phyloP scores from a whole-genome alignment of 192 early-diverging fungal species.

The Powellomyces hirtus region DNA sequence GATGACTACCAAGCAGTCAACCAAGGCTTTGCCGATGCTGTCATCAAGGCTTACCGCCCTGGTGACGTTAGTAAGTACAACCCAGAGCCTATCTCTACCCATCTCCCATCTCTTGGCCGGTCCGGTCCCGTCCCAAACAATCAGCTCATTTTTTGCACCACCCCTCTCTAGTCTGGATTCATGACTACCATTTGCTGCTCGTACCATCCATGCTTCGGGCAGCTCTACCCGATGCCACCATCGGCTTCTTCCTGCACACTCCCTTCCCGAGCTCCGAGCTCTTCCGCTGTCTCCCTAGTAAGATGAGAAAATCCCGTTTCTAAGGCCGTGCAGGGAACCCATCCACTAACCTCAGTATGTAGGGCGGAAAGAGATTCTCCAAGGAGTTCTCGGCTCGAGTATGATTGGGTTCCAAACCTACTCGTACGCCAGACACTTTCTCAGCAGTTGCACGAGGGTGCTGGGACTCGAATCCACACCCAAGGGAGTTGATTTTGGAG shows the following conservation, averaged over 20 bases:
- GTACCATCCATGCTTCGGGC: conserved; percentile 46
- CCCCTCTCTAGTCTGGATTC: conserved; percentile 50
- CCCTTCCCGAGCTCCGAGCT: conserved; percentile 61
- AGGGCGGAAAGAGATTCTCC: conserved; percentile 76
- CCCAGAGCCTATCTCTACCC: too few species aligned
- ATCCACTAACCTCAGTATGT: not conserved
- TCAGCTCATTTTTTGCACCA: not conserved
- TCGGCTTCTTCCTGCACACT: conserved; percentile 60
- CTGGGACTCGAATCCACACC: conserved; percentile 90
- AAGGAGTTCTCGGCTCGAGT: conserved; percentile 88
- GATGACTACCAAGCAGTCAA: conserved; percentile 80
- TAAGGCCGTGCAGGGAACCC: not conserved
- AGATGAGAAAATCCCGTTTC: conserved; percentile 13
- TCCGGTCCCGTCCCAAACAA: too few species aligned
- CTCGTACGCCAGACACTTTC: conserved; percentile 89
- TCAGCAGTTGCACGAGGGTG: conserved; percentile 89
- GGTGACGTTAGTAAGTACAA: conserved; percentile 73
- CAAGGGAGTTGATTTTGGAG: conserved; percentile 79
- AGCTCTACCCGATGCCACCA: conserved; percentile 40
- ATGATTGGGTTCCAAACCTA: conserved; percentile 97
- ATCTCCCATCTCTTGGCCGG: too few species aligned
- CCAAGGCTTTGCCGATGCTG: conserved; percentile 70
- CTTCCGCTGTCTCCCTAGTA: conserved; percentile 59
- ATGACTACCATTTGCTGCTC: conserved; percentile 59
- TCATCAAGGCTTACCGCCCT: conserved; percentile 66